Base-by-base conservation (phyloP, 2,329 filamentous ascomycete genomes). In the Neoarthrinium moseri region DNA sequence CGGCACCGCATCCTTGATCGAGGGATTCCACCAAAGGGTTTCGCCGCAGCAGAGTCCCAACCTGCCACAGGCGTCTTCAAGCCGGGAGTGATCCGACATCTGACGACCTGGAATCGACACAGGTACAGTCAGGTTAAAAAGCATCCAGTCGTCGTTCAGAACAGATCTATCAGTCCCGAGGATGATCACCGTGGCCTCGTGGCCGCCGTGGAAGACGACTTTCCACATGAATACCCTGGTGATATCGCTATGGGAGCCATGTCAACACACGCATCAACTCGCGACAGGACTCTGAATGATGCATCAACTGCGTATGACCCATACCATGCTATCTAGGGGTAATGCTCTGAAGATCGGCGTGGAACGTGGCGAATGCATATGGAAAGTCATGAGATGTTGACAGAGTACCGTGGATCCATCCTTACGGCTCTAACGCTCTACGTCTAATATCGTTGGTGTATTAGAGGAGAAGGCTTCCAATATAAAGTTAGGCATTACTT, bases 121-220 rank as follows among this genome's bases (percentile, higher is more conserved):
- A 60, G 56, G 38, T 68, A 68, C 43, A 54, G 55, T n/a, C 60
- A 61, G 47, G 49, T 66, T 30, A 60, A 59, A 32, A 54, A 57
- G 39, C 58, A 62, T 48, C 48, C 44, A 7, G 55, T 48, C 12
- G 22, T 52, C 7, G 38, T 46, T 10, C 46, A 45, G 11, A 7
- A 29, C 6, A 30, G 26, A 22, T 33, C 40, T 15, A 8, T 15
- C 17, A 32, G 37, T 17, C 32, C 18, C n/a, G 46, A 46, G 4
- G 41, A 27, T 32, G 45, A 52, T 12, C 39, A 44, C 18, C 40
- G 41, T 21, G 36, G 33, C 8, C 46, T 50, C 27, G 41, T 52
- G 29, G 48, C 45, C 11, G 34, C 41, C 1, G 43, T 39, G 23
- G 47, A 51, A 13, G 41, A 49, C 18, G 51, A 53, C 15, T 45